Percentiles rank a stretch among this genome's conserved stretches.
Evolutionary conservation across 2,329 filamentous ascomycete species (phyloP).

Genomic region (Cladosporium sp.): DNA sequence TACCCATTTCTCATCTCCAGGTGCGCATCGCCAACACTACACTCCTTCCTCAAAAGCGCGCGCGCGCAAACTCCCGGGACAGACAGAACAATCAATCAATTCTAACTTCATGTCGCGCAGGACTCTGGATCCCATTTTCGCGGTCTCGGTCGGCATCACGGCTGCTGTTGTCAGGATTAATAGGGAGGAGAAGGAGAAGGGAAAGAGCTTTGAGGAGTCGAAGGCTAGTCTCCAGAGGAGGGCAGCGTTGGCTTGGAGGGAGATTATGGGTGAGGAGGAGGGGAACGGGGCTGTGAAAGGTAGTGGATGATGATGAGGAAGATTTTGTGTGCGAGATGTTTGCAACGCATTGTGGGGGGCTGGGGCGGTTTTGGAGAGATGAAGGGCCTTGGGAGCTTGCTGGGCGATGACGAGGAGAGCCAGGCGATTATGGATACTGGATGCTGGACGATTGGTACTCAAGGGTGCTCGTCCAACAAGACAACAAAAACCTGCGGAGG

Average conservation of each 20-base stretch:
- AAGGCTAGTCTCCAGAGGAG: conserved; percentile 32
- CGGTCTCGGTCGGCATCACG: conserved; percentile 47
- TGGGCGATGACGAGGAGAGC: neutral
- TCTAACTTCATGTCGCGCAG: conserved; percentile 30
- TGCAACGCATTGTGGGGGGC: neutral
- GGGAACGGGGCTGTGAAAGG: neutral
- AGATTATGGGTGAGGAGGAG: neutral
- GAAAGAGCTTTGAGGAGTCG: conserved; percentile 39
- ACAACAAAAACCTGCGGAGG: neutral
- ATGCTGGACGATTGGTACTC: neutral
- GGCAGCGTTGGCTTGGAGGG: conserved; percentile 9
- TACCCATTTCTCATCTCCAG: conserved; percentile 46
- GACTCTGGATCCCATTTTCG: conserved; percentile 51
- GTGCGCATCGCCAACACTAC: conserved; percentile 30
- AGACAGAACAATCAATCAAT: neutral
- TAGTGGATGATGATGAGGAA: neutral
- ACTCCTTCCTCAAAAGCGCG: neutral
- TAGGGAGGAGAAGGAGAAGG: conserved; percentile 52
- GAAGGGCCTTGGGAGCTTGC: no score
- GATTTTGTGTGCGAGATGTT: neutral
- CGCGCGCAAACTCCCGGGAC: conserved; percentile 31
- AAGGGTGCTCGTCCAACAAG: neutral
- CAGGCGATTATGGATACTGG: neutral
- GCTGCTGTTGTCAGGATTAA: conserved; percentile 44
- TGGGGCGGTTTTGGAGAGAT: neutral